phyloP scores from a whole-genome alignment of 768 basidiomycete species.

The Auricularia cornea region DNA sequence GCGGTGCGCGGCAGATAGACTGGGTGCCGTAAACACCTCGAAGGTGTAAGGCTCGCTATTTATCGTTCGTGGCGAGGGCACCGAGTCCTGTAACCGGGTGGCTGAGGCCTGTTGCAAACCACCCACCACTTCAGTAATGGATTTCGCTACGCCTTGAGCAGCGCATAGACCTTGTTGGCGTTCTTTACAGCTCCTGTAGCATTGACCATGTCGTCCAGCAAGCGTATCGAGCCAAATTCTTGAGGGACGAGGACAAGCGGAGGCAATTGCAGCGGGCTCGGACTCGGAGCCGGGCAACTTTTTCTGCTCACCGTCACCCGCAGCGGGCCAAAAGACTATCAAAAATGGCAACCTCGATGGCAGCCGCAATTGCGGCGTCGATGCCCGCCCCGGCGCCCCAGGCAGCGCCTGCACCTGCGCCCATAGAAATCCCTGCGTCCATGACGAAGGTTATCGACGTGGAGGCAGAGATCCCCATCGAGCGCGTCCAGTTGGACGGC shows the following conservation, averaged over 20 bases:
- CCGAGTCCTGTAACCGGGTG: background rate
- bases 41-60: conserved; percentile 8
- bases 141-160: background rate
- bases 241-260: no score
- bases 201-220: no score
- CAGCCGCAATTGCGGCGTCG: conserved; percentile 82
- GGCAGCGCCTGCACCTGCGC: conserved; percentile 49
- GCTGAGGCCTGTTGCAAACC: background rate
- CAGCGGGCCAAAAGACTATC: background rate
- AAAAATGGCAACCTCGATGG: conserved; percentile 76
- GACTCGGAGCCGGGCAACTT: background rate
- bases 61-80: background rate
- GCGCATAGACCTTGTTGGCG: background rate
- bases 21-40: conserved; percentile 18
- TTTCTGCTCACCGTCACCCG: background rate
- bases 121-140: background rate
- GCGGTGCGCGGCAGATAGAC: conserved; percentile 29
- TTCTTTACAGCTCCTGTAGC: background rate
- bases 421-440: conserved; percentile 77
- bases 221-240: no score
- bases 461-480: conserved; percentile 80
- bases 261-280: background rate
- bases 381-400: conserved; percentile 50
- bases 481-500: conserved; percentile 74
- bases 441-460: conserved; percentile 92